phyloP scores from a whole-genome alignment of 225 moss, liverwort and hornwort species.

The Physcomitrellopsis africana region DNA sequence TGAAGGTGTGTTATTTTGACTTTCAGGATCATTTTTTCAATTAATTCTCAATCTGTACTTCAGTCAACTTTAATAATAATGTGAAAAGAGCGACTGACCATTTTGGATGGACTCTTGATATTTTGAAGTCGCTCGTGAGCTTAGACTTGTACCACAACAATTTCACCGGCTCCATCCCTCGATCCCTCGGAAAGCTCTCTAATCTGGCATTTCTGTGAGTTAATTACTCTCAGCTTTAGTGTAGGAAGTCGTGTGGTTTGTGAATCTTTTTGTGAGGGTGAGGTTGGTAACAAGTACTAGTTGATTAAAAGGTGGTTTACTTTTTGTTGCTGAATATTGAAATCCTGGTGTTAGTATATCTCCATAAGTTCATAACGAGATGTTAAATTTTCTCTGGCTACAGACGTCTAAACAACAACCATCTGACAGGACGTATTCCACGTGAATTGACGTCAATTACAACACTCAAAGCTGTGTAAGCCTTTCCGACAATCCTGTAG shows the following conservation, averaged over 20 bases:
- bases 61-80: not conserved
- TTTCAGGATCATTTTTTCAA: too few relatives aligned
- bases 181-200: conserved; percentile 54
- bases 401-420: conserved; percentile 62
- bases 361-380: not conserved
- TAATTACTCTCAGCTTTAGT: not conserved
- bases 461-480: conserved; percentile 67
- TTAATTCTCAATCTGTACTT: not conserved
- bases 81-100: not conserved
- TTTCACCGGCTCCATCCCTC: conserved; percentile 64
- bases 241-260: not conserved
- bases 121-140: conserved; percentile 58
- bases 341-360: not conserved
- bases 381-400: not conserved
- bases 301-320: not conserved
- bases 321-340: not conserved
- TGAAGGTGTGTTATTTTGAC: conserved; percentile 37
- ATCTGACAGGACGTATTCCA: conserved; percentile 60
- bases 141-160: conserved; percentile 69
- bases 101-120: not conserved
- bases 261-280: not conserved
- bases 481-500: not conserved
- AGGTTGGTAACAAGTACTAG: not conserved
- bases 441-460: conserved; percentile 56
- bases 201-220: conserved; percentile 61